Evolutionary conservation across 148 eudicot genomes (phyloP), one percentile per base, ranked within the genome.

Genomic region (Rhododendron simsii): DNA sequence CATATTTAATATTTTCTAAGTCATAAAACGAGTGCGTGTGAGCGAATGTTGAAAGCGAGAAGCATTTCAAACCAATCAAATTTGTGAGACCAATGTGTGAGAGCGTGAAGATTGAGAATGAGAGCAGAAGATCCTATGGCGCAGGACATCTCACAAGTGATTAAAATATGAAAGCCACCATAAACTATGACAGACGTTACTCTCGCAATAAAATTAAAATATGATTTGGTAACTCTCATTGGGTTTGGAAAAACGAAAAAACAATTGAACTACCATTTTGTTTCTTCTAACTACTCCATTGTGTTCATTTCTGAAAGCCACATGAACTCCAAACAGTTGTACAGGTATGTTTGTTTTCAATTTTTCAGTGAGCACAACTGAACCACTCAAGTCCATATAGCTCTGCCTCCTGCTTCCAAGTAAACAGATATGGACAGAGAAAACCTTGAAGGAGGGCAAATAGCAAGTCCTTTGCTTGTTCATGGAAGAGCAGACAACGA

Each of bases 381-480:
- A 23, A 65, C 71, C 13, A n/a, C 1, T 65, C 30, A 8, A 65
- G 30, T 69, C 75, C 39, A 12, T 71, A 71, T 12, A 71, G 37
- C 18, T 71, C 76, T 4, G 37, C 76, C 7, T 10, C 33, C 1
- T 30, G 18, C 76, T 71, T 71, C 8, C 76, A 71, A 71, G 39
- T 10, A 4, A 69, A 10, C 51, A 41, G 26, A 6, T 47, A 83
- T 78, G 81, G 80, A 48, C 26, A 41, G 28, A 45, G 80, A 69
- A 69, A 30, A 37, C 67, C 16, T 30, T 26, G 84, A 82, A 48
- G 71, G 81, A 30, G 87, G 78, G 35, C 51, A 48, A 45, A 33
- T 81, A 85, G 73, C 87, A 30, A 65, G 65, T 48, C 85, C 85
- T 35, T 82, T 84, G 67, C 81, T 84, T 61, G 45, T 26, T 20